Evolutionary conservation across 441 rosid species (phyloP), one percentile per base, ranked within the genome.

Genomic region (Gossypium aridum): DNA sequence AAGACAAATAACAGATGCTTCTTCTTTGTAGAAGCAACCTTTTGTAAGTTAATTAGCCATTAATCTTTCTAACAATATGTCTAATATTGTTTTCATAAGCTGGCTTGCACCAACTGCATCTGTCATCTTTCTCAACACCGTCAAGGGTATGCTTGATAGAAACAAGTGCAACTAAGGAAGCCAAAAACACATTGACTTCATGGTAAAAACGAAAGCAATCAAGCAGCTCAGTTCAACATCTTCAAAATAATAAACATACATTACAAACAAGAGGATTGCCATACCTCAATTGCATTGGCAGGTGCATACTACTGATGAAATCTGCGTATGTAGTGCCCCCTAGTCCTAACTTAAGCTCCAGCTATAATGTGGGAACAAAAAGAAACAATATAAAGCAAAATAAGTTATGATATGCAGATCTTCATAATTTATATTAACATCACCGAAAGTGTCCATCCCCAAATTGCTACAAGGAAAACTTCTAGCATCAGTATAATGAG

Each of bases 271-370:
- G 59, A 34, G 16, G 64, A 19, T 55, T 23, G 47, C 3, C 49
- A 37, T 84, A 93, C 99, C 99, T 95, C 81, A 95, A 75, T 78
- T 95, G 99, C 95, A 88, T 85, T 14, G 99, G 99, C 57, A 95
- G 81, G 85, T 91, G 94, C 79, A 90, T 67, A 68, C 80, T 89
- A 6, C 72, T 84, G 49, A 95, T 95, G 83, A 95, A 90, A 85
- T 95, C 99, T 82, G 68, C 86, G 79, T 91, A 95, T 14, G 98
- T 89, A 20, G 99, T 93, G 71, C 99, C 99, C 3, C 99, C 99
- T 62, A 95, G 23, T 51, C 99, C 99, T 66, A 95, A 84, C 90
- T 87, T 95, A 70, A 95, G 88, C 88, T 95, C 99, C 88, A 95
- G 78, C 99, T 95, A 85, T 69, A 70, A 80, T 25, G 63, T 53